Evolutionary conservation across 768 basidiomycete genomes (phyloP).

Genomic region (Leccinum uliginosum): DNA sequence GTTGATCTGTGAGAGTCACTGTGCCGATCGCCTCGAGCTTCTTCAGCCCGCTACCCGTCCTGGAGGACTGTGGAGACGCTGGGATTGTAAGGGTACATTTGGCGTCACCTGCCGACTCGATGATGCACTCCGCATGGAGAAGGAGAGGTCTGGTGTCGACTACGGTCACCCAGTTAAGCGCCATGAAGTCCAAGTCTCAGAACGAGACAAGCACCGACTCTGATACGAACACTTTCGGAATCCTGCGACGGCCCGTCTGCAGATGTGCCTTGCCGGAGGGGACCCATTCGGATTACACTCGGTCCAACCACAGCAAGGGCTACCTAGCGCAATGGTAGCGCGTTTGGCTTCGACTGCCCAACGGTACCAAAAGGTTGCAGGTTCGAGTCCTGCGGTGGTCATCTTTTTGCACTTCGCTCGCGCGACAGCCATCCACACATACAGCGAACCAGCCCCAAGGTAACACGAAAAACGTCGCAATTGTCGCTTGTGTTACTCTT

Average conservation of each 20-base stretch:
- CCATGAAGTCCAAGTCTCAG: conserved; percentile 41
- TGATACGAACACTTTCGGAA: not conserved
- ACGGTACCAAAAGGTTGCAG: conserved; percentile 90
- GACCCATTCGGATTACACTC: not conserved
- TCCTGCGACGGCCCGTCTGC: not conserved
- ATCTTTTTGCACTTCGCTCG: conserved; percentile 21
- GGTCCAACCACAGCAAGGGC: conserved; percentile 20
- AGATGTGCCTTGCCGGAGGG: not conserved
- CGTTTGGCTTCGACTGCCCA: conserved; percentile 86
- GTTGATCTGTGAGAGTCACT: conserved; percentile 65
- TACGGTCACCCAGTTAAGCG: conserved; percentile 77
- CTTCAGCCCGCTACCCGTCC: conserved; percentile 51
- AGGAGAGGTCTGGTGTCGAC: conserved; percentile 54
- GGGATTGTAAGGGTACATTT: conserved; percentile 60
- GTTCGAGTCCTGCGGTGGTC: conserved; percentile 95
- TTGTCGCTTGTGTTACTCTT: not conserved
- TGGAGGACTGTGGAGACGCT: conserved; percentile 42
- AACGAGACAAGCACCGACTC: not conserved
- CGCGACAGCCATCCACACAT: not conserved
- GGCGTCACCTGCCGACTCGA: conserved; percentile 55
- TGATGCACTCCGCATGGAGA: conserved; percentile 55
- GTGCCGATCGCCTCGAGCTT: conserved; percentile 57
- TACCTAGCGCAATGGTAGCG: conserved; percentile 94
- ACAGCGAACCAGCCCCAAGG: not conserved
- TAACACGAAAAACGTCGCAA: not conserved